phyloP scores from a whole-genome alignment of 148 eudicot genomes.

The Rhododendron ferrugineum region DNA sequence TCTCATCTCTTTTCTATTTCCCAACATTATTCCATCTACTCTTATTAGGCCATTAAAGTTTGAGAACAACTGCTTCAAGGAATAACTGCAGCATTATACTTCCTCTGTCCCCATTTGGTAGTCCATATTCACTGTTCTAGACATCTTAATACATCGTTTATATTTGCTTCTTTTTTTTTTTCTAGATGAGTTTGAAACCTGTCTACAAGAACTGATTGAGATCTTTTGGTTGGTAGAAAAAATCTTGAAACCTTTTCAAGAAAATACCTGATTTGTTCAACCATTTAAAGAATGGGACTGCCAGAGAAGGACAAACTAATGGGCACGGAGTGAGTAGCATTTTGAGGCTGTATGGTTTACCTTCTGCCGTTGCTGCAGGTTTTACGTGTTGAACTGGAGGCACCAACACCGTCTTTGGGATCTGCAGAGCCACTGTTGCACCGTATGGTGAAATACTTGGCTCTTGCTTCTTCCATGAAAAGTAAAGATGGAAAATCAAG shows the following conservation, averaged over 20 bases:
- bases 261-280: neutral
- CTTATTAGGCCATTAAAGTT: neutral
- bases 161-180: neutral
- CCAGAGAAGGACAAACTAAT: neutral
- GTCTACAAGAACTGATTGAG: neutral
- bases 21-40: neutral
- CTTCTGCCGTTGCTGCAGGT: conserved; percentile 38
- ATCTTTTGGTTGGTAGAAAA: neutral
- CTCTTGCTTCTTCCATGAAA: conserved; percentile 78
- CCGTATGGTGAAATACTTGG: conserved; percentile 90
- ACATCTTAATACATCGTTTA: neutral
- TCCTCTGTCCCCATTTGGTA: neutral
- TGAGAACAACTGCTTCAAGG: neutral
- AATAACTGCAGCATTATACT: neutral
- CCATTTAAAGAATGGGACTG: neutral
- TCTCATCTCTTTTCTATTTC: neutral
- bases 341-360: neutral
- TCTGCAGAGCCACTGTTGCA: conserved; percentile 86
- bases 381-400: conserved; percentile 66
- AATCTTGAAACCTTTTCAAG: neutral
- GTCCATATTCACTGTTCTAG: neutral
- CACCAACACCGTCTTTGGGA: conserved; percentile 59
- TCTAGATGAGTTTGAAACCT: neutral
- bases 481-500: conserved; percentile 61
- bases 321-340: neutral